Evolutionary conservation across 257 asterid genomes (phyloP), one percentile per base, ranked within the genome.

Genomic region (Anisodus acutangulus): DNA sequence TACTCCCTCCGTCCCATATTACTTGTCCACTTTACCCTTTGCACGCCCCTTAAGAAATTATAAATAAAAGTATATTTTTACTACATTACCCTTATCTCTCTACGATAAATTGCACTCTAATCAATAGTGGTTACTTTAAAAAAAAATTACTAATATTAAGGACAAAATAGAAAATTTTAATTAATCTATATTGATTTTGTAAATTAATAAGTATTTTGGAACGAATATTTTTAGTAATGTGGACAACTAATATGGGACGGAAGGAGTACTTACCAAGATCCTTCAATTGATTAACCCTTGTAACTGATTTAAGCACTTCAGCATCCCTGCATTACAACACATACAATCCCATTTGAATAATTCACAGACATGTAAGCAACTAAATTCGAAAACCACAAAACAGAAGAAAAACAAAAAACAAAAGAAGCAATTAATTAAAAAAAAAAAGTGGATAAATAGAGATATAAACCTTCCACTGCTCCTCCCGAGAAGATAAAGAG

Each of bases 401-500:
- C 10, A 51, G 11, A 76, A 85, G 60, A 39, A 41, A 41, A 0
- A 49, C 4, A 41, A 39, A 41, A 0, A 49, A 35, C 11, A 17
- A 59, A 3, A 39, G 19, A 37, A 43, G 3, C 10, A 83, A 84
- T 8, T 60, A 47, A 80, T 55, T 9, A 1, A 58, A 17, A 62
- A 58, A 62, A 82, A 11, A 81, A 35, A 0, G 26, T 35, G 22
- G 15, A 16, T 55, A 41, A 83, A 74, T 5, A 2, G 22, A 59
- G 39, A 22, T 78, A 26, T 11, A 81, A 3, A 97, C 99, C 99
- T 93, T 86, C 98, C 98, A 80, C 97, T 95, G 88, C 97, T 93
- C 90, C 98, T 89, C 13, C 99, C 98, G 78, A 97, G 98, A 84
- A 97, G 94, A 91, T 95, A 97, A 72, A 97, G 97, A 78, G 98